These are phyloP conservation scores for Nitzschia putrida DNA, from an alignment of 108 stramenopile genomes.

Conservation along the genomic window DNA sequence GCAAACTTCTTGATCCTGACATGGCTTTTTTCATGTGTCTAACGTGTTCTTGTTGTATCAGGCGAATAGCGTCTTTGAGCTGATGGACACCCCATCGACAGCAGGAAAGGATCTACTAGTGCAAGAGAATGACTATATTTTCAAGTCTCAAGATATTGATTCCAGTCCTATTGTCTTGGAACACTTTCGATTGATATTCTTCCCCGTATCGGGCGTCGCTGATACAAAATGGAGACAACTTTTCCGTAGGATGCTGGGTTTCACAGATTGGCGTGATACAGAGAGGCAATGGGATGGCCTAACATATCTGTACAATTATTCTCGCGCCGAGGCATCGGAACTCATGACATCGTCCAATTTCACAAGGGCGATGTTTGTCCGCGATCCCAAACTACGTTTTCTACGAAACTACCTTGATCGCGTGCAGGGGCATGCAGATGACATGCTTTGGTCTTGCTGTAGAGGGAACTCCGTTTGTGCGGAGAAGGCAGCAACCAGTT, in stretches of 20 bases:
- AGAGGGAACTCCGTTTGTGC: background rate
- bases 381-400: constrained; percentile 40
- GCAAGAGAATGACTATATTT: constrained; percentile 28
- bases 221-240: constrained; percentile 47
- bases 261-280: constrained; percentile 38
- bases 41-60: background rate
- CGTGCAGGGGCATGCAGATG: background rate
- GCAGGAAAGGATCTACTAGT: constrained; percentile 2
- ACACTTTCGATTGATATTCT: constrained; percentile 58
- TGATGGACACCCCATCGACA: background rate
- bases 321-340: constrained; percentile 34
- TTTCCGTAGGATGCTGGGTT: constrained; percentile 54
- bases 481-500: background rate
- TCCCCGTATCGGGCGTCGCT: constrained; percentile 51
- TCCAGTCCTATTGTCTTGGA: constrained; percentile 50
- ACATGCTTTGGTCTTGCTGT: background rate
- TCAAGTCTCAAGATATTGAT: constrained; percentile 20
- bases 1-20: background rate
- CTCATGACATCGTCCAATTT: constrained; percentile 60
- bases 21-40: background rate
- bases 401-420: background rate
- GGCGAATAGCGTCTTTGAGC: background rate
- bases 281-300: constrained; percentile 26
- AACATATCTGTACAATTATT: constrained; percentile 47
- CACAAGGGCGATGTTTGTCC: constrained; percentile 67